Evolutionary conservation across 1,139 yeast species (phyloP).

Genomic region (Tardiomyces digboiensis): DNA sequence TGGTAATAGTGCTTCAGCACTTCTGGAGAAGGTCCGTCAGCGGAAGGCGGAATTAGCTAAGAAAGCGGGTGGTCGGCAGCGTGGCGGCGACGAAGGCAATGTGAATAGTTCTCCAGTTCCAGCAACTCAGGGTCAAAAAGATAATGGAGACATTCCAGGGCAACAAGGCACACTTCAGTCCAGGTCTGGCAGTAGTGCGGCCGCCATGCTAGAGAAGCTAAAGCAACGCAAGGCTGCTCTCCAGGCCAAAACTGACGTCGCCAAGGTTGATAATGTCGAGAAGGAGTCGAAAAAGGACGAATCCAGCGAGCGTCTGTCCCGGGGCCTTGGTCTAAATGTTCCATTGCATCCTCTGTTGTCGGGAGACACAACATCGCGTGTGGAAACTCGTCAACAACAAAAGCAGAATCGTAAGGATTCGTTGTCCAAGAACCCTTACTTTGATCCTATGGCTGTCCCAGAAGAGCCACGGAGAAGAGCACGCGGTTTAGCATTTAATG

Average conservation of each 20-base stretch:
- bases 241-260: slow-evolving; percentile 1
- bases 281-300: too few species aligned
- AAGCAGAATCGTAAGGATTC: slow-evolving; percentile 20
- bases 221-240: background rate
- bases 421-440: slow-evolving; percentile 51
- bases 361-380: too few species aligned
- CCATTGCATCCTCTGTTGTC: slow-evolving; percentile 44
- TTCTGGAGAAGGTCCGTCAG: slow-evolving; percentile 2
- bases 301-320: background rate
- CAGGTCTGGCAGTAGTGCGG: too few species aligned
- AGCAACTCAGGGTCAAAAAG: too few species aligned
- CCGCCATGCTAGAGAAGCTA: background rate
- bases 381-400: background rate
- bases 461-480: slow-evolving; percentile 15
- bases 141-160: too few species aligned
- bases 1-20: background rate
- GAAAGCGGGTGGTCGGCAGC: too few species aligned
- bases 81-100: too few species aligned
- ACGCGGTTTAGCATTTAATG: slow-evolving; percentile 40
- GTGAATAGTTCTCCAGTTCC: too few species aligned
- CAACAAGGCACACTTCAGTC: too few species aligned
- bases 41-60: slow-evolving; percentile 5
- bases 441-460: slow-evolving; percentile 32
- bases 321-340: background rate
- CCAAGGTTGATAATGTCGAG: too few species aligned